Conservation (phyloP, 2,329 filamentous ascomycete genomes). For the Microdochium paspali region DNA sequence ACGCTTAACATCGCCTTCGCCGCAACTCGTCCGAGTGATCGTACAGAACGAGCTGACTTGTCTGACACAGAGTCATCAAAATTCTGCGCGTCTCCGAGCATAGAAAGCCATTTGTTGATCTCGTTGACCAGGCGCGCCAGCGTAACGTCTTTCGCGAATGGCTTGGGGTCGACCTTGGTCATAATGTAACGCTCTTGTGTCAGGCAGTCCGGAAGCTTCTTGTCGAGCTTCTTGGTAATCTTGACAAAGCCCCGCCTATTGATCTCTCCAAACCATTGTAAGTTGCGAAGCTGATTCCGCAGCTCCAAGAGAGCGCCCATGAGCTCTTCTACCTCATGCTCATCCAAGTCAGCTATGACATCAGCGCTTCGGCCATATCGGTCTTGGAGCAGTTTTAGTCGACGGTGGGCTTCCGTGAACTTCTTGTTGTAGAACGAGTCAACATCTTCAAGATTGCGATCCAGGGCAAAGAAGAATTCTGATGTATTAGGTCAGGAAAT, state of each 20-base stretch:
- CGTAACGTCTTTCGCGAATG: constrained; percentile 69
- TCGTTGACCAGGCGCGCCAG: constrained; percentile 39
- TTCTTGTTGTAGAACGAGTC: constrained; percentile 97
- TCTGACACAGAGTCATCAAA: constrained; percentile 66
- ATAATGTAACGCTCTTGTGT: constrained; percentile 81
- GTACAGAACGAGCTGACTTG: constrained; percentile 57
- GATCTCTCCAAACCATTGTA: constrained; percentile 97
- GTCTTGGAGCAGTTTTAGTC: constrained; percentile 78
- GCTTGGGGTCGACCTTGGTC: constrained; percentile 79
- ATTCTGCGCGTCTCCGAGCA: constrained; percentile 68
- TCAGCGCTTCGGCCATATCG: constrained; percentile 72
- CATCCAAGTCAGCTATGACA: constrained; percentile 63
- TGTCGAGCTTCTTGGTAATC: constrained; percentile 98
- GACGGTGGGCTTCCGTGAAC: constrained; percentile 72
- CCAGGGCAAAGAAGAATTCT: constrained; percentile 97
- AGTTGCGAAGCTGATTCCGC: constrained; percentile 75
- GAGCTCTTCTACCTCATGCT: constrained; percentile 84
- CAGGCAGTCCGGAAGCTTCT: constrained; percentile 70
- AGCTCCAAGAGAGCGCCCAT: constrained; percentile 85
- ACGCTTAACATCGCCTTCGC: constrained; percentile 68
- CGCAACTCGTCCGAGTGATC: constrained; percentile 67
- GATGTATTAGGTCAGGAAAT: constrained; percentile 27
- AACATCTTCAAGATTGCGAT: constrained; percentile 95
- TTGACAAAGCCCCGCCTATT: constrained; percentile 93
- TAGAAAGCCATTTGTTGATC: constrained; percentile 88